These are phyloP conservation scores for Thelephora terrestris DNA, from an alignment of 1,284 basidiomycete genomes.

Conservation along the genomic window DNA sequence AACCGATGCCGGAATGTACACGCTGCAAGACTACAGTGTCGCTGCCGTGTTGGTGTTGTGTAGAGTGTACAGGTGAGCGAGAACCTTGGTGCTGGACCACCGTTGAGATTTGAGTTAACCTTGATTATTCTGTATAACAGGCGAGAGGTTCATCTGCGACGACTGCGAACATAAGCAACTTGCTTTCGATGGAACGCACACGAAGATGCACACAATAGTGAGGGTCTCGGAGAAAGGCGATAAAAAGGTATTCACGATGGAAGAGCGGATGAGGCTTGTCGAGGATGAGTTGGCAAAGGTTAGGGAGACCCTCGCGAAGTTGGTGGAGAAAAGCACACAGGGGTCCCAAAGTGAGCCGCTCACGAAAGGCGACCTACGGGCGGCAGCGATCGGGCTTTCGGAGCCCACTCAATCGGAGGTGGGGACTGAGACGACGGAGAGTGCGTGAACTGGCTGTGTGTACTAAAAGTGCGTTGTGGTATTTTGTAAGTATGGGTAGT, in stretches of 20 bases:
- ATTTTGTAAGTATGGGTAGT: no score
- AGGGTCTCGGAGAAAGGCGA: not conserved
- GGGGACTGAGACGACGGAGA: no score
- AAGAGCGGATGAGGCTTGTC: conserved; percentile 12
- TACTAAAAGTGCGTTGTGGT: no score
- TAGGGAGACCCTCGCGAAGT: conserved; percentile 1
- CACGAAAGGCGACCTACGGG: no score
- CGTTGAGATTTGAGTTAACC: not conserved
- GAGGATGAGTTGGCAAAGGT: conserved; percentile 15
- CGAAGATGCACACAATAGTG: conserved; percentile 14
- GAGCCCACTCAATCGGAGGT: no score
- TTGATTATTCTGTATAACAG: not conserved
- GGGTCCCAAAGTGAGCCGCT: no score
- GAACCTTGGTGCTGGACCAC: conserved; percentile 5
- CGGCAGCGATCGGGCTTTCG: no score
- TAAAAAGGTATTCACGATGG: not conserved
- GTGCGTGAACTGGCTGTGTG: no score
- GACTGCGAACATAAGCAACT: conserved; percentile 7
- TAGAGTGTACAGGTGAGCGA: conserved; percentile 14
- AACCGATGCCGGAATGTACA: not conserved
- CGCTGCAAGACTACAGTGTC: conserved; percentile 5
- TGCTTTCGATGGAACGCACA: conserved; percentile 11
- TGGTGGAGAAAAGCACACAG: no score
- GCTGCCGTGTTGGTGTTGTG: conserved; percentile 20
- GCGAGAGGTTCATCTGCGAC: conserved; percentile 12